phyloP scores from a whole-genome alignment of 2,329 filamentous ascomycete genomes.

The Colletotrichum tamarilloi region DNA sequence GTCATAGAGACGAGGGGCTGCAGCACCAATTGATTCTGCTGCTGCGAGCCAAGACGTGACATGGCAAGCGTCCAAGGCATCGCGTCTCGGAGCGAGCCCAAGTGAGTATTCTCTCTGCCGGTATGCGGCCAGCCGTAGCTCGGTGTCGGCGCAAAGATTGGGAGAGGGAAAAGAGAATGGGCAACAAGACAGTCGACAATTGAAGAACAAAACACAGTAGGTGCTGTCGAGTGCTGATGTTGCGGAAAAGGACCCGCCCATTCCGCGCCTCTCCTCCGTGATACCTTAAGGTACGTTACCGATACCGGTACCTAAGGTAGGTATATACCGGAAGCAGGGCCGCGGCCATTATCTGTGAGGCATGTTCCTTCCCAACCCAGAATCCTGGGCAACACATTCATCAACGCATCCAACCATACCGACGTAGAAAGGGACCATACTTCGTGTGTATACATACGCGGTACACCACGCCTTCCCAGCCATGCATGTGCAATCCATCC shows the following conservation, averaged over 20 bases:
- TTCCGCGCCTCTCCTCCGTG: not conserved
- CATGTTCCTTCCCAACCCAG: not conserved
- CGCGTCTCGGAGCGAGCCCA: not conserved
- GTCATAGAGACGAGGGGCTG: slow-evolving; percentile 30
- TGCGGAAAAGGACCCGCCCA: not conserved
- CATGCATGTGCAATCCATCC: slow-evolving; percentile 1
- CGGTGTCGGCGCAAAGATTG: not conserved
- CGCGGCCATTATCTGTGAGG: not conserved
- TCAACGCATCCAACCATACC: not conserved
- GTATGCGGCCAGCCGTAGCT: not conserved
- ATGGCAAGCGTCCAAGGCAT: slow-evolving; percentile 19
- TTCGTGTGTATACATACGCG: no score
- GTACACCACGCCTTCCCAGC: not conserved
- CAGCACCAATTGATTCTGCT: slow-evolving; percentile 24
- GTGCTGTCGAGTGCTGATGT: not conserved
- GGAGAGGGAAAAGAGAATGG: not conserved
- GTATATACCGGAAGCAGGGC: no score
- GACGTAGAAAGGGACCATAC: not conserved
- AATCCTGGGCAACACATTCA: not conserved
- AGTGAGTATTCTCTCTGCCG: not conserved
- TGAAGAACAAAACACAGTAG: not conserved
- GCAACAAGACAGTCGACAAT: not conserved
- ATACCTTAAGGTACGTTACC: not conserved
- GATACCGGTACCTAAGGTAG: no score
- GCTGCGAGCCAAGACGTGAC: slow-evolving; percentile 25